Conservation (phyloP, 1,139 yeast species). For the Kazachstania sp. region DNA sequence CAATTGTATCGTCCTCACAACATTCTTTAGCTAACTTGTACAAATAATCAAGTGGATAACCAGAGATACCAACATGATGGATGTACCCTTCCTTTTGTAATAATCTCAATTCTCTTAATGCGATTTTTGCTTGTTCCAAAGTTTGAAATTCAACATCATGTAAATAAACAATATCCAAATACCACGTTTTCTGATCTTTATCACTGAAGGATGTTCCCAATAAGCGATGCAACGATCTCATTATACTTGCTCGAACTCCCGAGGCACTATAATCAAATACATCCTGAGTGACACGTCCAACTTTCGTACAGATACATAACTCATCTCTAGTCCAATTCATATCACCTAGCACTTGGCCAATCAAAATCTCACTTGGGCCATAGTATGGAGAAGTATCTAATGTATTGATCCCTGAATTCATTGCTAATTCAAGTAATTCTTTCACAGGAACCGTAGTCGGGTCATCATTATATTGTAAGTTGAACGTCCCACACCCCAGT, state of each 20-base stretch:
- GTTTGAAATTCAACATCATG: conserved; percentile 84
- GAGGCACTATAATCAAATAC: conserved; percentile 67
- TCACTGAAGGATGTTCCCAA: conserved; percentile 41
- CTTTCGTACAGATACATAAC: conserved; percentile 75
- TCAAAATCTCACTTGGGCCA: conserved; percentile 73
- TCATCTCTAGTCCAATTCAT: conserved; percentile 39
- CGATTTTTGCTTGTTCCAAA: conserved; percentile 47
- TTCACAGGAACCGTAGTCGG: conserved; percentile 53
- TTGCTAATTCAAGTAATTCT: conserved; percentile 52
- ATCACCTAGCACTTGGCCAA: conserved; percentile 56
- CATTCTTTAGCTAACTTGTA: conserved; percentile 40
- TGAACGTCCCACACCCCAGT: conserved; percentile 82
- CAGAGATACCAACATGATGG: conserved; percentile 67
- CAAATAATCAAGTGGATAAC: conserved; percentile 73
- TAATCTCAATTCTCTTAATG: conserved; percentile 48
- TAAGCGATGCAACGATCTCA: conserved; percentile 57
- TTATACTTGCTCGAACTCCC: conserved; percentile 53
- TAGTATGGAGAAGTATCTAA: conserved; percentile 90
- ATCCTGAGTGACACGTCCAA: conserved; percentile 61
- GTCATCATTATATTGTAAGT: conserved; percentile 61
- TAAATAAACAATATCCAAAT: conserved; percentile 72
- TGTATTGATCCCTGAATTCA: conserved; percentile 61
- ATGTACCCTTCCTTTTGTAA: conserved; percentile 61
- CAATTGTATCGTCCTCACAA: conserved; percentile 30
- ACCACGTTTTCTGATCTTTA: conserved; percentile 37